A percentile compares a stretch with the other conserved stretches of the same genome.
Evolutionary conservation across 2,329 filamentous ascomycete species (phyloP).

Genomic region (Lachnum nothofagi): DNA sequence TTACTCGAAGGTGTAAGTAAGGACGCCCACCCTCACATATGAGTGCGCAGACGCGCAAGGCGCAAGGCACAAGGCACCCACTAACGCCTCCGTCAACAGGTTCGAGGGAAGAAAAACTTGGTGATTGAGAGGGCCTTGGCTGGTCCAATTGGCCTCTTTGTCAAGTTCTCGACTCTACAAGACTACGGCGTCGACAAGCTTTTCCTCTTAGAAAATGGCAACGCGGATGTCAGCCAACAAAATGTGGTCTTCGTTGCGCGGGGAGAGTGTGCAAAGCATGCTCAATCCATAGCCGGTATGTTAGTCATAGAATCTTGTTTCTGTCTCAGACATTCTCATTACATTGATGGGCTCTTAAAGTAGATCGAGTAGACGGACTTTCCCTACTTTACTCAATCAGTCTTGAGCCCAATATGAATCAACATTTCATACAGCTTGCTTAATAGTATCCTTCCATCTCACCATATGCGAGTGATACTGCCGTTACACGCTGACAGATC

Average conservation of each 20-base stretch:
- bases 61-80: conserved; percentile 17
- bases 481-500: conserved; percentile 54
- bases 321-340: neutral
- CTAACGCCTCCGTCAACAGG: conserved; percentile 50
- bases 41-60: conserved; percentile 2
- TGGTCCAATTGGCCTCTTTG: conserved; percentile 81
- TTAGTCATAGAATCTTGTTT: conserved; percentile 19
- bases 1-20: conserved; percentile 89
- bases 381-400: conserved; percentile 51
- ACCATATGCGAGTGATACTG: conserved; percentile 40
- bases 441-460: conserved; percentile 38
- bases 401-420: conserved; percentile 50
- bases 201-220: conserved; percentile 93
- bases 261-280: conserved; percentile 80
- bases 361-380: conserved; percentile 53
- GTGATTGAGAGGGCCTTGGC: conserved; percentile 88
- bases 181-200: conserved; percentile 98
- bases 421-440: conserved; percentile 33
- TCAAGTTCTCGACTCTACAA: conserved; percentile 91
- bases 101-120: conserved; percentile 97
- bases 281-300: conserved; percentile 81
- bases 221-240: conserved; percentile 87
- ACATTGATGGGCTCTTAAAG: conserved; percentile 48
- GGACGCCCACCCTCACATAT: conserved; percentile 18
- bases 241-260: conserved; percentile 92